Base-by-base conservation (phyloP, 2,329 filamentous ascomycete genomes). In the Aspergillus fumigatus region DNA sequence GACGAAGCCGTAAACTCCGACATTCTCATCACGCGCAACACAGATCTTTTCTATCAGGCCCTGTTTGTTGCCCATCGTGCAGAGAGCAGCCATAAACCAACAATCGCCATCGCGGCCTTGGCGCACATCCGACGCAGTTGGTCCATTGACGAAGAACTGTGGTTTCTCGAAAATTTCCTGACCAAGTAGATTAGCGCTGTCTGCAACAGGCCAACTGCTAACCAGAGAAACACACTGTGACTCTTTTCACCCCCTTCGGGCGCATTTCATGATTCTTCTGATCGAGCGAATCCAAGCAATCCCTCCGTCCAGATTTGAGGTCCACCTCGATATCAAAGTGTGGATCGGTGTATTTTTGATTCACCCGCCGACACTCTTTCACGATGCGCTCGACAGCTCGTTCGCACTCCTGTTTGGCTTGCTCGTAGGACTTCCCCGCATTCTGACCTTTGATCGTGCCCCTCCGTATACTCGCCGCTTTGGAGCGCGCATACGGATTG, bases 251-350 rank as follows among this genome's bases (percentile, higher is more conserved):
- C 3, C 88, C 86, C 68, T 88, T 89, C 27, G 90, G 90, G 19
- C 73, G 71, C 63, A 81, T 78, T 17, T 73, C 71, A 50, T 68
- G 56, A 48, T 73, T 74, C 4, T 52, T 55, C 29, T 59, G 63
- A 41, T 64, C 68, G 48, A 85, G 64, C 2, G 79, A 78, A 62
- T 80, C 77, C 29, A 85, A 66, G 63, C 80, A 85, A 64, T 84
- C 77, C 50, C 77, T 67, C 14, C 69, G 73, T n/a, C 76, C 74
- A 40, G 78, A 77, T 73, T 90, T 88, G 59, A 92, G 79, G 70
- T 92, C 89, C 40, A 83, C 78, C 68, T 94, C 90, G 52, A 96
- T 85, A 69, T 96, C 88, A 68, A 96, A 96, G 70, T 94, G 86
- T n/a, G 87, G 84, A 68, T 95, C 90, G 17, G 88, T 83, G 69